Evolutionary conservation across 495 filamentous ascomycete species (phyloP).

Genomic region (Talaromyces wortmannii): DNA sequence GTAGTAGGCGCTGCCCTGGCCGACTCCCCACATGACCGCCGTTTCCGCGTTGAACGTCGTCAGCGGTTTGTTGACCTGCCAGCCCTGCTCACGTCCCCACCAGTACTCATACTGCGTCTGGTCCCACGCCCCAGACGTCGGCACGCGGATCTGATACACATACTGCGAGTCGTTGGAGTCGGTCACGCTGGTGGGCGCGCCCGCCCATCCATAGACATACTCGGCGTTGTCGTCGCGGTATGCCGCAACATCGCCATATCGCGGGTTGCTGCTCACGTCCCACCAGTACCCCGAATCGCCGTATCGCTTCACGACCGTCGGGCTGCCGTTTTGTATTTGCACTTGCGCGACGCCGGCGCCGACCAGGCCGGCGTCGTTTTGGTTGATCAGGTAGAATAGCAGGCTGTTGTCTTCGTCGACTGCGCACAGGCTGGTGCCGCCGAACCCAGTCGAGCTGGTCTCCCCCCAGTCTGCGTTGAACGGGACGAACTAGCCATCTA

Average conservation of each 20-base stretch:
- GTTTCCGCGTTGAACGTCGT: slow-evolving; percentile 16
- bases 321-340: slow-evolving; percentile 16
- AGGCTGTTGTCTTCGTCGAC: slow-evolving; percentile 9
- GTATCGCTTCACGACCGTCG: slow-evolving; percentile 22
- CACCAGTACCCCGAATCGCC: slow-evolving; percentile 20
- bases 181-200: slow-evolving; percentile 16
- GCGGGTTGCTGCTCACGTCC: slow-evolving; percentile 17
- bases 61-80: slow-evolving; percentile 14
- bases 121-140: slow-evolving; percentile 22
- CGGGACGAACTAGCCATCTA: slow-evolving; percentile 27
- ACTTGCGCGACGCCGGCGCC: slow-evolving; percentile 27
- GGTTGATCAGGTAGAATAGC: slow-evolving; percentile 23
- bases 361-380: slow-evolving; percentile 15
- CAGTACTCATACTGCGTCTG: slow-evolving; percentile 26
- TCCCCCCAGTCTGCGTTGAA: slow-evolving; percentile 23
- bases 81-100: slow-evolving; percentile 20
- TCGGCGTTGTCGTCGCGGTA: slow-evolving; percentile 25
- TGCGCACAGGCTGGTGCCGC: slow-evolving; percentile 26
- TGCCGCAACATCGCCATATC: slow-evolving; percentile 24
- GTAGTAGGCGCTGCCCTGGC: slow-evolving; percentile 24
- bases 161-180: slow-evolving; percentile 14
- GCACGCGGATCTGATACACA: slow-evolving; percentile 25
- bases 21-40: slow-evolving; percentile 20
- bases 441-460: slow-evolving; percentile 21
- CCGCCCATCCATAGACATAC: slow-evolving; percentile 26